Conservation (phyloP, 164 flowering plant species). For the Kalanchoe fedtschenkoi region DNA sequence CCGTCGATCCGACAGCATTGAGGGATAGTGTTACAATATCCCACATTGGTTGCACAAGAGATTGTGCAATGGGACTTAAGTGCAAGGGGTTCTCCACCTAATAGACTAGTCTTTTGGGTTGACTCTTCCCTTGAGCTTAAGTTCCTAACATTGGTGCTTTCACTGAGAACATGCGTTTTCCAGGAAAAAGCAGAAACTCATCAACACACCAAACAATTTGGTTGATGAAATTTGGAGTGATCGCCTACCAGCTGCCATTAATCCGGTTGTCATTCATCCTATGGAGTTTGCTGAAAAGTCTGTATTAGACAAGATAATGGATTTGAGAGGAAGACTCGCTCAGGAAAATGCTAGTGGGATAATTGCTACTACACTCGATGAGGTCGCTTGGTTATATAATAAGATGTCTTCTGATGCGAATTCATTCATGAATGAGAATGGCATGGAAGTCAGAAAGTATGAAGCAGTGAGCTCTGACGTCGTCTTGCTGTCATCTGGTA, state of each 20-base stretch:
- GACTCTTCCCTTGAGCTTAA: too few relatives aligned
- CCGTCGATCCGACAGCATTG: too few relatives aligned
- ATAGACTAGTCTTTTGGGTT: too few relatives aligned
- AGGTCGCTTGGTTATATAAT: conserved; percentile 97
- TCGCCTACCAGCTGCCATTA: conserved; percentile 49
- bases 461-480: conserved; percentile 59
- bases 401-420: too few relatives aligned
- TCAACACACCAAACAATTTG: conserved; percentile 59
- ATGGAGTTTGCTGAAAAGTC: conserved; percentile 71
- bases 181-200: conserved; percentile 51
- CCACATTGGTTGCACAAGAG: too few relatives aligned
- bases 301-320: conserved; percentile 62
- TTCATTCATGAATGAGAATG: conserved; percentile 43
- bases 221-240: conserved; percentile 86
- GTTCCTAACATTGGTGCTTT: too few relatives aligned
- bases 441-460: conserved; percentile 73
- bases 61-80: too few relatives aligned
- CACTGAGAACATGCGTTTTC: conserved; percentile 73
- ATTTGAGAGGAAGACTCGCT: conserved; percentile 53
- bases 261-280: conserved; percentile 65
- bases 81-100: too few relatives aligned
- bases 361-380: conserved; percentile 70
- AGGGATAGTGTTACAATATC: too few relatives aligned
- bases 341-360: conserved; percentile 61
- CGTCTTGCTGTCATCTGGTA: conserved; percentile 50